Evolutionary conservation across 2,329 filamentous ascomycete genomes (phyloP), one percentile per base, ranked within the genome.

Genomic region (Neoarthrinium moseri): DNA sequence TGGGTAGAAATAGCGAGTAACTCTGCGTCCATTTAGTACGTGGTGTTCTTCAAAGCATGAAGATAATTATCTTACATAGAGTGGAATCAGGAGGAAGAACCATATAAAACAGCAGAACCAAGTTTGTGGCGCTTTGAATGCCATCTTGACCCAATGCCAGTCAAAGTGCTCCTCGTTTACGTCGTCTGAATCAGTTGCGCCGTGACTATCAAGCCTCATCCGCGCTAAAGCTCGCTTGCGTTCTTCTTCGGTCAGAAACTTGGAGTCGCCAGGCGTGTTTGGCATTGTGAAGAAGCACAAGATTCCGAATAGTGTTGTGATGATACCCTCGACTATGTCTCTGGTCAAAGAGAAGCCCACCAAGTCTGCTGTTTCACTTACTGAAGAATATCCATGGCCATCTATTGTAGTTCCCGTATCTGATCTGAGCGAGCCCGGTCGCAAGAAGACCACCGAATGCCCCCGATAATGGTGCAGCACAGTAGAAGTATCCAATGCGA

Each of bases 261-360:
- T 81, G 20, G 88, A 89, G 47, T 87, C 76, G 51, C 86, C 84
- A 0, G 90, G 89, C 59, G 90, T 95, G 60, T 95, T 88, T 52
- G 89, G 81, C 1, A 94, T 87, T 69, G 87, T 81, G 82, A 83
- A 91, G 67, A 86, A 91, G 2, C 40, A 43, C n/a, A 43, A 8
- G 81, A 87, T 53, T 3, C 86, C 89, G 20, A 90, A 74, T 1
- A 89, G 2, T 1, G 91, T 73, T 0, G 89, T 91, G 1, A 81
- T 71, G 3, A 87, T 68, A 4, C 89, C 88, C 66, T 89, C 84
- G 22, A 87, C 69, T 50, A 87, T 79, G 56, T n/a, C n/a, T n/a
- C n/a, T n/a, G n/a, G n/a, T n/a, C n/a, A n/a, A n/a, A n/a, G n/a
- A n/a, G n/a, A n/a, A n/a, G n/a, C n/a, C n/a, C n/a, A n/a, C n/a